phyloP scores from a whole-genome alignment of 2,329 filamentous ascomycete genomes.

The Neofusicoccum umdonicola region DNA sequence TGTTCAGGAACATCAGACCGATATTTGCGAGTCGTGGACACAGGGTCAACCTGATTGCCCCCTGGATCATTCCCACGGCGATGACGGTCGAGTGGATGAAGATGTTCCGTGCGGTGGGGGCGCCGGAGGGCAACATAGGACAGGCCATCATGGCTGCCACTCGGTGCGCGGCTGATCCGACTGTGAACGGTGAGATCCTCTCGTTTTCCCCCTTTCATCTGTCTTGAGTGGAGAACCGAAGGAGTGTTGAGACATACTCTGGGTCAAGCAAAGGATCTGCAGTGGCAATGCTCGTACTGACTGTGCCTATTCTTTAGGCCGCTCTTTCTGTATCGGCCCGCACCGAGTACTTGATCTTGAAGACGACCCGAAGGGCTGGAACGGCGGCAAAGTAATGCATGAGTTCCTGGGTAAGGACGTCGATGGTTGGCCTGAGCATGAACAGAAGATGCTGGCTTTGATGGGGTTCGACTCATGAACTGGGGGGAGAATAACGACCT shows the following conservation, averaged over 20 bases:
- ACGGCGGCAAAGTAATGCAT: background rate
- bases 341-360: slow-evolving; percentile 3
- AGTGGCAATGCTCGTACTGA: background rate
- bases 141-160: background rate
- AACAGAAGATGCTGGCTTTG: background rate
- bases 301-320: background rate
- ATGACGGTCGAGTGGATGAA: slow-evolving; percentile 17
- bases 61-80: slow-evolving; percentile 28
- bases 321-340: background rate
- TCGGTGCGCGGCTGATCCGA: background rate
- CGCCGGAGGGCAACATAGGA: too few species aligned
- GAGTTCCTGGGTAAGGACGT: background rate
- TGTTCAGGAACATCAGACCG: slow-evolving; percentile 25
- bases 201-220: background rate
- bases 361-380: background rate
- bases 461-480: background rate
- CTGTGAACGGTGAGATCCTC: background rate
- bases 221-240: too few species aligned
- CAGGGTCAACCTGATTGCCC: slow-evolving; percentile 29
- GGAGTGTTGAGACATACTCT: too few species aligned
- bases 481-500: too few species aligned
- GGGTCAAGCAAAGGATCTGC: too few species aligned
- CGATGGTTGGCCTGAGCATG: background rate
- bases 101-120: slow-evolving; percentile 1
- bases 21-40: slow-evolving; percentile 15